phyloP scores from a whole-genome alignment of 179 eudicot genomes.

The Nepenthes alata region DNA sequence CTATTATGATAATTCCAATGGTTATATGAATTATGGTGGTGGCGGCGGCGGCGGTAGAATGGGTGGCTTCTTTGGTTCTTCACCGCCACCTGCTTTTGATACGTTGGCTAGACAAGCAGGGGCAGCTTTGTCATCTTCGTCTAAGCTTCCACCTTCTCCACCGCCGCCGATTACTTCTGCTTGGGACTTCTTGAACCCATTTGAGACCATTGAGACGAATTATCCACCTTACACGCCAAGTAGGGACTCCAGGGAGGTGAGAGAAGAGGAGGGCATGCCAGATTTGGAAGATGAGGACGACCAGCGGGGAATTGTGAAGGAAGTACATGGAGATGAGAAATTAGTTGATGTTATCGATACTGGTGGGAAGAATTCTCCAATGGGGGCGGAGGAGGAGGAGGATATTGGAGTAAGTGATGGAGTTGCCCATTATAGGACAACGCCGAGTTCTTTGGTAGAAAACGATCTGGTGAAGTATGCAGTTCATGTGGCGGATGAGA shows the following conservation, averaged over 20 bases:
- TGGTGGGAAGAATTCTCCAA: slow-evolving; percentile 21
- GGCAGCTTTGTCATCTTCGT: slow-evolving; percentile 18
- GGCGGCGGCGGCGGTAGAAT: slow-evolving; percentile 10
- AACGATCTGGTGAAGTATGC: slow-evolving; percentile 56
- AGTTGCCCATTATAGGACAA: slow-evolving; percentile 18
- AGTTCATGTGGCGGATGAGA: slow-evolving; percentile 86
- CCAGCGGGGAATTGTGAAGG: slow-evolving; percentile 58
- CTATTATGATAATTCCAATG: slow-evolving; percentile 9
- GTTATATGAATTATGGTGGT: slow-evolving; percentile 20
- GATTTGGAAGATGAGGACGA: slow-evolving; percentile 58
- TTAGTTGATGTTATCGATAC: slow-evolving; percentile 29
- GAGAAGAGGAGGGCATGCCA: slow-evolving; percentile 72
- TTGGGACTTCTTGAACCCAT: slow-evolving; percentile 59
- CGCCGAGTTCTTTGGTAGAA: slow-evolving; percentile 23
- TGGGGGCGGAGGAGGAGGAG: slow-evolving; percentile 25
- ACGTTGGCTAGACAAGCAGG: slow-evolving; percentile 5
- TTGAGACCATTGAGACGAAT: slow-evolving; percentile 28
- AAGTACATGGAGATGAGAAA: slow-evolving; percentile 54
- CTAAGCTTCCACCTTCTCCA: slow-evolving; percentile 39
- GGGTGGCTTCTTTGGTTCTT: slow-evolving; percentile 10
- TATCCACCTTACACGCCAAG: slow-evolving; percentile 44
- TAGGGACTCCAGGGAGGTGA: slow-evolving; percentile 43
- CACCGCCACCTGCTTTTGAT: slow-evolving; percentile 5
- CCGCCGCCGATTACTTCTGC: slow-evolving; percentile 34
- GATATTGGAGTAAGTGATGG: slow-evolving; percentile 17